A percentile compares a stretch with the other conserved stretches of the same genome.
phyloP scores from a whole-genome alignment of 2,329 filamentous ascomycete genomes.

The Plenodomus biglobosus region DNA sequence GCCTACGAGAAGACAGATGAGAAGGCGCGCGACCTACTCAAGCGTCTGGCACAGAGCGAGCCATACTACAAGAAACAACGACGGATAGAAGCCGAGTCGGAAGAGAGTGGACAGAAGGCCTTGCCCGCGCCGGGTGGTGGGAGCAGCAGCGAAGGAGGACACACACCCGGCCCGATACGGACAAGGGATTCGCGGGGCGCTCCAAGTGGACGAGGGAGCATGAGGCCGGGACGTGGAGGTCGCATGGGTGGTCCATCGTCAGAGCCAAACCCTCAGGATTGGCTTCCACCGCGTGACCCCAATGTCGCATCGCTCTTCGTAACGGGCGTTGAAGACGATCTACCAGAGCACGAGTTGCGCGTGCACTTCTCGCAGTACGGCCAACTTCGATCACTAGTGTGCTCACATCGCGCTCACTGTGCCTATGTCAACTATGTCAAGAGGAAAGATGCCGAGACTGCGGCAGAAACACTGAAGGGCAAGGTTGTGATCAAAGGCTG shows the following conservation, averaged over 20 bases:
- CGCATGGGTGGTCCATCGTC: constrained; percentile 63
- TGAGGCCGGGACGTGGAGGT: constrained; percentile 47
- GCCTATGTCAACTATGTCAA: constrained; percentile 95
- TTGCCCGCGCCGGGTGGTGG: constrained; percentile 44
- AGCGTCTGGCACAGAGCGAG: constrained; percentile 84
- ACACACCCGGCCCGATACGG: constrained; percentile 71
- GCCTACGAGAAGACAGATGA: constrained; percentile 97
- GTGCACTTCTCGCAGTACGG: constrained; percentile 88
- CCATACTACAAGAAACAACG: constrained; percentile 92
- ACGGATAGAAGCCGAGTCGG: constrained; percentile 63
- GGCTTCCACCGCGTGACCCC: constrained; percentile 76
- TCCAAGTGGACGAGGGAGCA: constrained; percentile 38
- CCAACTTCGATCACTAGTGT: constrained; percentile 88
- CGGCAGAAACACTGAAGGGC: constrained; percentile 81
- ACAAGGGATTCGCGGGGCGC: constrained; percentile 61
- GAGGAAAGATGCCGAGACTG: constrained; percentile 79
- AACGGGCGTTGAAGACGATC: constrained; percentile 92
- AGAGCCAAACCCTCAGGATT: constrained; percentile 81
- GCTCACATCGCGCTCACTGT: constrained; percentile 95
- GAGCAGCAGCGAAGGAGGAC: constrained; percentile 38
- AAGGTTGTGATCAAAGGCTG: constrained; percentile 88
- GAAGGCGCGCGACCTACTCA: constrained; percentile 85
- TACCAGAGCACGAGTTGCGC: constrained; percentile 88
- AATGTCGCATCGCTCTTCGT: constrained; percentile 93
- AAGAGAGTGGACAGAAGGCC: constrained; percentile 47